phyloP scores from a whole-genome alignment of 768 basidiomycete species.

The Amanita polypyramis region DNA sequence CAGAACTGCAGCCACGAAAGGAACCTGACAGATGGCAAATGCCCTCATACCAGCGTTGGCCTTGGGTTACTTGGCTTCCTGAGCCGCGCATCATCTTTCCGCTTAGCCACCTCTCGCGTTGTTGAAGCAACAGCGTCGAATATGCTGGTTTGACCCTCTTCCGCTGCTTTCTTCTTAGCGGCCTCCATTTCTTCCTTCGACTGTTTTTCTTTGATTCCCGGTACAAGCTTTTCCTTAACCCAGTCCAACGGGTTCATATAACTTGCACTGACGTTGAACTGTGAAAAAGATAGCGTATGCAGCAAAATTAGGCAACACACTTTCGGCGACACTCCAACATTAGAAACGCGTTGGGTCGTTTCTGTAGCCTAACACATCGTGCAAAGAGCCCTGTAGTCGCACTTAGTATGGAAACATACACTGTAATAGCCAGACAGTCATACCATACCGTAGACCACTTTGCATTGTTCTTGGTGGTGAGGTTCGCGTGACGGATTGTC shows the following conservation, averaged over 20 bases:
- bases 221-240: slow-evolving; percentile 50
- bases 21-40: not conserved
- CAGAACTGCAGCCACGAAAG: not conserved
- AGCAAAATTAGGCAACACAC: slow-evolving; percentile 22
- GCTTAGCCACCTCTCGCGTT: slow-evolving; percentile 11
- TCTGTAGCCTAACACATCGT: not conserved
- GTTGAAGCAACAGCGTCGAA: slow-evolving; percentile 32
- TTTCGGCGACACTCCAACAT: slow-evolving; percentile 29
- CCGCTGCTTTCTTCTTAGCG: slow-evolving; percentile 32
- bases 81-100: slow-evolving; percentile 8
- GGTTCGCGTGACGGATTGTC: not conserved
- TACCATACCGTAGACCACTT: slow-evolving; percentile 17
- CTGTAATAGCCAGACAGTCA: not conserved
- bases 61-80: slow-evolving; percentile 15
- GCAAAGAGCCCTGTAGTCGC: not conserved
- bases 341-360: slow-evolving; percentile 10
- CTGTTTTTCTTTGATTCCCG: slow-evolving; percentile 33
- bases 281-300: slow-evolving; percentile 1
- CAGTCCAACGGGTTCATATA: slow-evolving; percentile 51
- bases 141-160: slow-evolving; percentile 36
- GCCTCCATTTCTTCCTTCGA: slow-evolving; percentile 35
- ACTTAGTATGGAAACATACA: not conserved
- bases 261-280: slow-evolving; percentile 25
- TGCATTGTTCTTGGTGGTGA: slow-evolving; percentile 16
- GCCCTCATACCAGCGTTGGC: slow-evolving; percentile 20